Evolutionary conservation across 495 filamentous ascomycete genomes (phyloP).

Genomic region (Neohortaea acidophila): DNA sequence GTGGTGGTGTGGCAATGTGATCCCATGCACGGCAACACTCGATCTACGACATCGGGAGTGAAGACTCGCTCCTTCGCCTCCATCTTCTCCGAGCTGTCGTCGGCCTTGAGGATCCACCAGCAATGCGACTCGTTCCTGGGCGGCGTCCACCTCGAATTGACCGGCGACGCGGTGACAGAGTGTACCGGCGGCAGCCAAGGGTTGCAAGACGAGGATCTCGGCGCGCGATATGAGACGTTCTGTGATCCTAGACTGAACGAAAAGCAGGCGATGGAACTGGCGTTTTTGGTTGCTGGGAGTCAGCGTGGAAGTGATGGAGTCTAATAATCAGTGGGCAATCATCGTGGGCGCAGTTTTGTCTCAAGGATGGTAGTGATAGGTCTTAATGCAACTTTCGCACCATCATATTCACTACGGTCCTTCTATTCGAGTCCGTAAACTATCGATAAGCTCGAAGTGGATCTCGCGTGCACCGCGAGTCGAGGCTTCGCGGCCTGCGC

Average conservation of each 20-base stretch:
- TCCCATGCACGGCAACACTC: conserved; percentile 90
- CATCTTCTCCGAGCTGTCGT: conserved; percentile 69
- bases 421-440: no score
- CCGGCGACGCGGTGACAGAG: conserved; percentile 91
- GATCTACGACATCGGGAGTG: conserved; percentile 51
- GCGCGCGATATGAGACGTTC: conserved; percentile 79
- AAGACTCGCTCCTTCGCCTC: conserved; percentile 81
- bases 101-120: conserved; percentile 69
- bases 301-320: conserved; percentile 32
- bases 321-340: no score
- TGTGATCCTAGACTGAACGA: conserved; percentile 93
- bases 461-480: no score
- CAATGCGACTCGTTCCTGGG: conserved; percentile 71
- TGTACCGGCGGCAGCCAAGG: conserved; percentile 84
- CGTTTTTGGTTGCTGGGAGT: conserved; percentile 82
- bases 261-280: conserved; percentile 90
- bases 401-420: no score
- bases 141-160: conserved; percentile 88
- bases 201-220: conserved; percentile 71
- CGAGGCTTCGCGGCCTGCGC: no score
- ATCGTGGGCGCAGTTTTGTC: no score
- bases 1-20: conserved; percentile 94
- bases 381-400: no score
- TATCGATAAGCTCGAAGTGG: no score
- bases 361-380: no score